Evolutionary conservation across 2,329 filamentous ascomycete species (phyloP).

Genomic region (Chrysosporium queenslandicum): DNA sequence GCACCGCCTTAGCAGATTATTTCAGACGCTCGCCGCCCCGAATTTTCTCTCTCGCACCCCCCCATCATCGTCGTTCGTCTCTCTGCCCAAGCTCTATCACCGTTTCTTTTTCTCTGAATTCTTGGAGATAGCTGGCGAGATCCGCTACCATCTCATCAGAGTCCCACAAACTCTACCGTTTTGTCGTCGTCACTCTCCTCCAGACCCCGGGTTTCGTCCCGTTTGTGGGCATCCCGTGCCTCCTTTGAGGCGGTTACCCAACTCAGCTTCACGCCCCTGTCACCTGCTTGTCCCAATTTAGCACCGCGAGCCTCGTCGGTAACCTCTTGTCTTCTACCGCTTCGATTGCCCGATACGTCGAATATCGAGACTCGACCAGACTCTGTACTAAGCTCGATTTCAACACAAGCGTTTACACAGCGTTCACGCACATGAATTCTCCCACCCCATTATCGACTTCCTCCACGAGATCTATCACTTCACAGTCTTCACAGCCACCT

Average conservation of each 20-base stretch:
- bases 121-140: slow-evolving; percentile 8
- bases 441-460: slow-evolving; percentile 35
- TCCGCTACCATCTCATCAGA: background rate
- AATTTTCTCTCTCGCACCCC: slow-evolving; percentile 11
- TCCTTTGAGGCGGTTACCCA: slow-evolving; percentile 15
- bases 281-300: background rate
- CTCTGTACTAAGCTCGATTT: background rate
- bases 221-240: slow-evolving; percentile 17
- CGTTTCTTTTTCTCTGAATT: background rate
- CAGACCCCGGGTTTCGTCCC: slow-evolving; percentile 19
- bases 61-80: slow-evolving; percentile 7
- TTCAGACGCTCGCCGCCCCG: slow-evolving; percentile 9
- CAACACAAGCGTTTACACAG: background rate
- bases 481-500: slow-evolving; percentile 25
- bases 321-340: background rate
- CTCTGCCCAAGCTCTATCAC: background rate
- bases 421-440: slow-evolving; percentile 33
- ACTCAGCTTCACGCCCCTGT: background rate
- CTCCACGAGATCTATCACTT: slow-evolving; percentile 36
- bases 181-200: slow-evolving; percentile 13
- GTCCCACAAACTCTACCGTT: slow-evolving; percentile 15
- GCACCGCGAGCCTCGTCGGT: background rate
- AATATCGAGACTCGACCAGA: background rate
- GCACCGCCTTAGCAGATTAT: slow-evolving; percentile 5
- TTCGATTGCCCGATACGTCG: too few species aligned